phyloP scores from a whole-genome alignment of 805 yeast species.

The Peterozyma xylosa region DNA sequence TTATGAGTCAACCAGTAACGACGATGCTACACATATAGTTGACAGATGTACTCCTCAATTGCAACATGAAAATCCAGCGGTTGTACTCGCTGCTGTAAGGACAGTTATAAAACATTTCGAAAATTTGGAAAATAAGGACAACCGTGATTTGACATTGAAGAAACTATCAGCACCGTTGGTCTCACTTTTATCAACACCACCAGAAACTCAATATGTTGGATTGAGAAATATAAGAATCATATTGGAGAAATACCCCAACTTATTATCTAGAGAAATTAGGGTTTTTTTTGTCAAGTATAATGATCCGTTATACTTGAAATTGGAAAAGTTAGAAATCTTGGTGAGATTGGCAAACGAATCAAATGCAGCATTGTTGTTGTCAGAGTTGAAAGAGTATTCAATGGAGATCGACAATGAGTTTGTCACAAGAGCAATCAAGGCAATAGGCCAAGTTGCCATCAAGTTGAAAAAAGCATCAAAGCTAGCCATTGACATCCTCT shows the following conservation, averaged over 20 bases:
- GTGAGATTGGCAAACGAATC: slow-evolving; percentile 57
- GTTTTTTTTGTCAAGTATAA: slow-evolving; percentile 87
- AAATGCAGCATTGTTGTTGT: slow-evolving; percentile 51
- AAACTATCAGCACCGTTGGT: slow-evolving; percentile 83
- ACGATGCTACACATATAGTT: slow-evolving; percentile 77
- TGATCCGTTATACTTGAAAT: slow-evolving; percentile 71
- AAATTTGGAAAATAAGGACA: slow-evolving; percentile 31
- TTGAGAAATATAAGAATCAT: slow-evolving; percentile 85
- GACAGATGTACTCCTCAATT: slow-evolving; percentile 91
- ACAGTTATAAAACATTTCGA: slow-evolving; percentile 67
- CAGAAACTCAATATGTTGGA: slow-evolving; percentile 93
- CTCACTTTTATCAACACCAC: slow-evolving; percentile 78
- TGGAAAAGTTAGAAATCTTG: slow-evolving; percentile 71
- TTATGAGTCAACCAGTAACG: slow-evolving; percentile 44
- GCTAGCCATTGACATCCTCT: slow-evolving; percentile 53
- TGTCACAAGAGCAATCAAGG: slow-evolving; percentile 57
- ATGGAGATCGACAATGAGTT: slow-evolving; percentile 82
- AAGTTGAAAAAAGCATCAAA: slow-evolving; percentile 45
- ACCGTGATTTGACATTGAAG: slow-evolving; percentile 40
- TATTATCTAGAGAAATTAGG: slow-evolving; percentile 71
- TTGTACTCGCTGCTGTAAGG: slow-evolving; percentile 79
- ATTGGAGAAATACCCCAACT: slow-evolving; percentile 78
- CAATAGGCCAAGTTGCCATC: slow-evolving; percentile 67
- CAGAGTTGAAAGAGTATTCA: slow-evolving; percentile 73
- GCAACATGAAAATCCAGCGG: slow-evolving; percentile 96